Evolutionary conservation across 225 moss, liverwort and hornwort genomes (phyloP), one percentile per base, ranked within the genome.

Genomic region (Physcomitrellopsis africana): DNA sequence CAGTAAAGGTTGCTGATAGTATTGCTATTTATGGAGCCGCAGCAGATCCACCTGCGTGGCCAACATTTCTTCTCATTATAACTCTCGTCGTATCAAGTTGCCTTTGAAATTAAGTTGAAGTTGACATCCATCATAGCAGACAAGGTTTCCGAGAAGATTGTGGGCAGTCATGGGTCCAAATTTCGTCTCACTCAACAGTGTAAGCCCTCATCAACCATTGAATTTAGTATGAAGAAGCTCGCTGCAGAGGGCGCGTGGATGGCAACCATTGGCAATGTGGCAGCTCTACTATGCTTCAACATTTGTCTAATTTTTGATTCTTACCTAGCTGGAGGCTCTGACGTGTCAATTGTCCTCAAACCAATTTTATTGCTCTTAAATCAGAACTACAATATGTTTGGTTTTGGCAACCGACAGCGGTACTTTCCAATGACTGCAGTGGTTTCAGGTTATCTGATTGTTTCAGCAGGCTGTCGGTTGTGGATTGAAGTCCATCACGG

Each of bases 401-500:
- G 93, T 13, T 93, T 99, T 67, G 89, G 99, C 8, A 95, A 99
- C 74, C 86, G 92, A 58, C 95, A 99, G 77, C 87, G 99, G 65
- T 99, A 99, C 77, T 93, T 95, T 68, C 99, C 99, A 0, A 76
- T 90, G 71, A 92, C 99, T 41, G 76, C 82, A 51, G 89, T 85
- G 29, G 86, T 92, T 51, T 95, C 99, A 46, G 76, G 79, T 7
- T 99, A 93, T 66, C 66, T 99, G 29, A 81, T 89, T 24, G 10
- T 84, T 7, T 89, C 95, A 22, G 93, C 82, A 59, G 92, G 91
- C 12, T 93, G 87, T 65, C 86, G 90, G 17, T 41, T 99, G 67
- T 95, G 99, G 95, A 90, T 87, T 42, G 99, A 99, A 86, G 88
- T 92, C 26, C 93, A 92, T 95, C 90, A 93, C 73, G 99, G 99